Conservation (phyloP, 345 rosid genomes). For the Eutrema heterophyllum region DNA sequence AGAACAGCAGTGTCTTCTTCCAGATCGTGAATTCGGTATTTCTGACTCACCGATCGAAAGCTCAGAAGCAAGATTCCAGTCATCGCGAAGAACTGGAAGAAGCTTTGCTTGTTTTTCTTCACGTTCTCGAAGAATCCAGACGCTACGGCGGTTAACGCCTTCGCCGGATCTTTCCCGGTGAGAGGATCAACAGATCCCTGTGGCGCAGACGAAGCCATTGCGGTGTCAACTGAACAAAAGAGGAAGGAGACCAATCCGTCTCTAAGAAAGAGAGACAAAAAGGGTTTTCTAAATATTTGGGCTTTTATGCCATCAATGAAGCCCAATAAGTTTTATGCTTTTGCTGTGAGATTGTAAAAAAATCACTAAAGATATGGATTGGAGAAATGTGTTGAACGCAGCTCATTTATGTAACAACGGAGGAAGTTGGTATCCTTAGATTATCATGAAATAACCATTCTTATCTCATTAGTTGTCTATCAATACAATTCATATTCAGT, state of each 20-base stretch:
- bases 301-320: neutral
- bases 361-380: too few species aligned
- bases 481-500: too few species aligned
- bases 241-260: neutral
- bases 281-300: slow-evolving; percentile 5
- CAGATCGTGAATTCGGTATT: slow-evolving; percentile 72
- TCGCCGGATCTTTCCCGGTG: slow-evolving; percentile 32
- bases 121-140: slow-evolving; percentile 50
- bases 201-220: slow-evolving; percentile 46
- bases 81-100: slow-evolving; percentile 73
- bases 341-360: neutral
- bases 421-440: too few species aligned
- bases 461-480: too few species aligned
- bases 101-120: slow-evolving; percentile 53
- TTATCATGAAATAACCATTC: too few species aligned
- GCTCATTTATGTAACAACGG: too few species aligned
- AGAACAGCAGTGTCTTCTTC: slow-evolving; percentile 61
- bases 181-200: slow-evolving; percentile 31
- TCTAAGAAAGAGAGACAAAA: neutral
- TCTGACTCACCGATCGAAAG: slow-evolving; percentile 78
- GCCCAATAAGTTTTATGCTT: neutral
- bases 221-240: neutral
- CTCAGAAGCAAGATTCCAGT: slow-evolving; percentile 76
- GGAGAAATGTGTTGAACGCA: too few species aligned
- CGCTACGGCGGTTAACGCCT: slow-evolving; percentile 23